phyloP scores from a whole-genome alignment of 805 yeast species.

The Pichia occidentalis region DNA sequence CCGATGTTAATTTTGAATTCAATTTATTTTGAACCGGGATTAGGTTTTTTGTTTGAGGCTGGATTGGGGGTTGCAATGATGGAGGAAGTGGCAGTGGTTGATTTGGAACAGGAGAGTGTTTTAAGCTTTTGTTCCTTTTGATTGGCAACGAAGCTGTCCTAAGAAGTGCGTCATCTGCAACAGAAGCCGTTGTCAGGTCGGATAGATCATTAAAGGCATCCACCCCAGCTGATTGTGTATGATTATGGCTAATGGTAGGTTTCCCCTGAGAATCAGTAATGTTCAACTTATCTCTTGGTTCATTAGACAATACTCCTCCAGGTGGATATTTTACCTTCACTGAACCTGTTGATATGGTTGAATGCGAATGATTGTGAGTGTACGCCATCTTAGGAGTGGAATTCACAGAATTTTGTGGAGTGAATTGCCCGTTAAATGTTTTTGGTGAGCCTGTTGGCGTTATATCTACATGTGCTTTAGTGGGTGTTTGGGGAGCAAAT shows the following conservation, averaged over 20 bases:
- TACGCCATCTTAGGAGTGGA: slow-evolving; percentile 9
- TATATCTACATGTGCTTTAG: slow-evolving; percentile 5
- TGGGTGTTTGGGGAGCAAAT: slow-evolving; percentile 13
- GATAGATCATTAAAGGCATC: slow-evolving; percentile 2
- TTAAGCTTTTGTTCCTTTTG: slow-evolving; percentile 1
- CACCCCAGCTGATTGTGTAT: slow-evolving; percentile 10
- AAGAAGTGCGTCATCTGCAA: slow-evolving; percentile 4
- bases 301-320: not conserved
- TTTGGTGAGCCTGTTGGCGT: slow-evolving; percentile 14
- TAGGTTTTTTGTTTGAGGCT: not conserved
- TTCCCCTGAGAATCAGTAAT: too few species aligned
- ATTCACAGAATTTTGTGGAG: slow-evolving; percentile 10
- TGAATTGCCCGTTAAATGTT: not conserved
- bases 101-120: slow-evolving; percentile 8
- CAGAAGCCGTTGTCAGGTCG: not conserved
- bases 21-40: too few species aligned
- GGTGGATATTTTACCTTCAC: not conserved
- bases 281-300: not conserved
- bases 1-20: not conserved
- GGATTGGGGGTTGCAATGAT: slow-evolving; percentile 1
- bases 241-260: slow-evolving; percentile 9
- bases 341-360: not conserved
- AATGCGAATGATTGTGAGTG: too few species aligned
- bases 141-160: slow-evolving; percentile 15
- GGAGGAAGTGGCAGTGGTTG: slow-evolving; percentile 4